Evolutionary conservation across 768 basidiomycete species (phyloP).

Genomic region (Termitomyces sp.): DNA sequence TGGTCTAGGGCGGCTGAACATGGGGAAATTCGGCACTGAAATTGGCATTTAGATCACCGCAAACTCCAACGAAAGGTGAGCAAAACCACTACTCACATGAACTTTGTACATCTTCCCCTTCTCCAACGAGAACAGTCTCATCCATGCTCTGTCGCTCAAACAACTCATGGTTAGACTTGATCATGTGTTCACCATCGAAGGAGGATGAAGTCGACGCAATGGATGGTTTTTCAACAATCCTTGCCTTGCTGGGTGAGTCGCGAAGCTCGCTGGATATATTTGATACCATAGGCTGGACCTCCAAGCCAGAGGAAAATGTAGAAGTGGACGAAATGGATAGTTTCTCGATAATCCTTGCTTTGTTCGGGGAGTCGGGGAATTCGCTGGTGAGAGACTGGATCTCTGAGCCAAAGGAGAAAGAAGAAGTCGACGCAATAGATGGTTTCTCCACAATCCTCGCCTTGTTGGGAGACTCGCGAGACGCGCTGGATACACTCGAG

Average conservation of each 20-base stretch:
- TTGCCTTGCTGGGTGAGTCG: conserved; percentile 39
- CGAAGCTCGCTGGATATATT: conserved; percentile 22
- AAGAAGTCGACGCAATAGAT: conserved; percentile 47
- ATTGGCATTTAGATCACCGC: conserved; percentile 3
- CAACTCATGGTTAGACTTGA: conserved; percentile 54
- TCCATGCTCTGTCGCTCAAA: conserved; percentile 65
- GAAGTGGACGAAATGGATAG: conserved; percentile 55
- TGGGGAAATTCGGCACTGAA: conserved; percentile 40
- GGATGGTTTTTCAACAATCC: conserved; percentile 56
- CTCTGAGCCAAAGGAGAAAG: conserved; percentile 14
- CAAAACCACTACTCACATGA: conserved; percentile 39
- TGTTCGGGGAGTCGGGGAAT: conserved; percentile 34
- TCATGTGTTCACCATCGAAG: conserved; percentile 68
- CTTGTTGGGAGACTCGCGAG: conserved; percentile 37
- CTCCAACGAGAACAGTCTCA: conserved; percentile 55
- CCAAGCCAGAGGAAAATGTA: conserved; percentile 55
- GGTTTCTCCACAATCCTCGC: conserved; percentile 54
- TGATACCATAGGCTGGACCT: conserved; percentile 26
- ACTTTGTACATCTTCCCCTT: conserved; percentile 55
- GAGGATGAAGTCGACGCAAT: conserved; percentile 48
- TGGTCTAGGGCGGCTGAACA: conserved; percentile 57
- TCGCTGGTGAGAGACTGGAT: conserved; percentile 24
- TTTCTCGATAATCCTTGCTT: conserved; percentile 48
- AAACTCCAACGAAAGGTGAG: neutral
- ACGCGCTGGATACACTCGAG: conserved; percentile 19